Evolutionary conservation across 257 asterid species (phyloP).

Genomic region (Coffea canephora): DNA sequence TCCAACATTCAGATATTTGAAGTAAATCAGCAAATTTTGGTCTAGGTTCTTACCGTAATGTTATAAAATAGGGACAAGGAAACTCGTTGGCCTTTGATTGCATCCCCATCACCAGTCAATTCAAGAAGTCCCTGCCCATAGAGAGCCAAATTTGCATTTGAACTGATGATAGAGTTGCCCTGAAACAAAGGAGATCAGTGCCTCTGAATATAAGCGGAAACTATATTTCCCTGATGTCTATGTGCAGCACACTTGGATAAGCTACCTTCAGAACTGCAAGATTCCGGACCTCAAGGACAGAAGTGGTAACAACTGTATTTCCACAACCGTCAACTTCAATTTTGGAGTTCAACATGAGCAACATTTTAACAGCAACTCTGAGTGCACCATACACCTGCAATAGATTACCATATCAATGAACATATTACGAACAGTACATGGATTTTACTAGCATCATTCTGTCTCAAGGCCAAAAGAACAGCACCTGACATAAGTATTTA

Average conservation of each 20-base stretch:
- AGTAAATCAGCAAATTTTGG: conserved; percentile 10
- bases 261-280: conserved; percentile 91
- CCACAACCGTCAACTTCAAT: conserved; percentile 87
- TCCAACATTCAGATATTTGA: conserved; percentile 6
- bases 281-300: conserved; percentile 94
- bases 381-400: conserved; percentile 87
- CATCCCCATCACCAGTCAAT: conserved; percentile 87
- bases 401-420: neutral
- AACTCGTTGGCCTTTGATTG: conserved; percentile 88
- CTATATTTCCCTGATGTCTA: conserved; percentile 9
- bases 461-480: neutral
- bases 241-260: conserved; percentile 13
- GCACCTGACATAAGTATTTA: neutral
- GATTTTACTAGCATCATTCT: neutral
- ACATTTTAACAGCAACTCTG: conserved; percentile 86
- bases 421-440: neutral
- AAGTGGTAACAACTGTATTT: conserved; percentile 68
- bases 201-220: conserved; percentile 7
- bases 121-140: conserved; percentile 85
- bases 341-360: conserved; percentile 90
- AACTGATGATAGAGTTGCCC: conserved; percentile 83
- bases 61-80: conserved; percentile 85
- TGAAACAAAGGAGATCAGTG: conserved; percentile 31
- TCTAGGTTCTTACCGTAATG: conserved; percentile 67
- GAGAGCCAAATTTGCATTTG: conserved; percentile 85